Evolutionary conservation across 495 filamentous ascomycete genomes (phyloP), one percentile per base, ranked within the genome.

Genomic region (Chaetomium cochliodes): DNA sequence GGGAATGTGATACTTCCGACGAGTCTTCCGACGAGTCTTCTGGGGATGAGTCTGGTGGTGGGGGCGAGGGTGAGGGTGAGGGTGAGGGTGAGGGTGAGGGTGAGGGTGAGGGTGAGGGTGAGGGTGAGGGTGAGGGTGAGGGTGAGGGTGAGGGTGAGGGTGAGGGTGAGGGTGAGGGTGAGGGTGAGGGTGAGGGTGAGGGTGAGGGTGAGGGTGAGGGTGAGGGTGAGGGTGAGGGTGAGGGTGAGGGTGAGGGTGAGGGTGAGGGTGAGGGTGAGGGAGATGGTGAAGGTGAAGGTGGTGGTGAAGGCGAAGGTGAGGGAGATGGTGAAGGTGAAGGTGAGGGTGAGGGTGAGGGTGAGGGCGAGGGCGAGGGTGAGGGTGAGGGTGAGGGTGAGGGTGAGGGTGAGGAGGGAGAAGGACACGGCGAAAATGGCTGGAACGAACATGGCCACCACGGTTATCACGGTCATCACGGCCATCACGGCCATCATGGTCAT

Each of bases 401-500:
- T n/a, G n/a, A n/a, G n/a, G n/a, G n/a, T n/a, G n/a, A 16, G 58
- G 25, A 16, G 16, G 39, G 44, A 18, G 47, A 22, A 22, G 33
- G 30, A 0, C 8, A 47, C 22, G 56, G 57, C 12, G 2, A 26
- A 26, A n/a, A 33, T 11, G 33, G 53, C 20, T n/a, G 55, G 55
- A 11, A 33, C 41, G 5, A 58, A 58, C 16, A 26, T 37, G 44
- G 54, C 56, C 46, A 59, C 30, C 63, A 41, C 23, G 49, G 46
- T 2, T 8, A 26, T 2, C 47, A 25, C 20, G 58, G 46, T 2
- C 52, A 37, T 47, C 54, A 50, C 11, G 37, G 26, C 7, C 52
- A 37, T 23, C 54, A 50, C n/a, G 37, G 26, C 16, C n/a, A 26
- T 2, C 47, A 25, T 11, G 58, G 46, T 2, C 52, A 37, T 47